Evolutionary conservation across 495 filamentous ascomycete genomes (phyloP).

Genomic region (Xylaria longipes): DNA sequence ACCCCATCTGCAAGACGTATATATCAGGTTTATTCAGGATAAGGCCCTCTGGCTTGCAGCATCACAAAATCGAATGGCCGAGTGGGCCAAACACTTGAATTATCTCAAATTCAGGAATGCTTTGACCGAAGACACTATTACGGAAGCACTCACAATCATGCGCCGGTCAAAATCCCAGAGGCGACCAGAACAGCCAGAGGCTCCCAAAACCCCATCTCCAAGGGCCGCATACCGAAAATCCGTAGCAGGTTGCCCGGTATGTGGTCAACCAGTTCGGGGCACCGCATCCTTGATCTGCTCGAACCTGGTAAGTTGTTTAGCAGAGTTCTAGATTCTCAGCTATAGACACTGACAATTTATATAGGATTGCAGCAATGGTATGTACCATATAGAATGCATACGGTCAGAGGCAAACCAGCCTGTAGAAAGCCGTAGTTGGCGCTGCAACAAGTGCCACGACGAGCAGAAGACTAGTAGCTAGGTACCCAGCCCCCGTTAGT

Average conservation of each 20-base stretch:
- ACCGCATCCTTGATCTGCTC: slow-evolving; percentile 48
- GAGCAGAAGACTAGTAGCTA: slow-evolving; percentile 3
- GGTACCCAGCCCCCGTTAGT: not conserved
- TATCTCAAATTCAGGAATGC: slow-evolving; percentile 51
- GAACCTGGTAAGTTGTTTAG: slow-evolving; percentile 46
- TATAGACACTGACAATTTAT: slow-evolving; percentile 28
- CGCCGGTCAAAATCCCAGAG: slow-evolving; percentile 42
- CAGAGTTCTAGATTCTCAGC: not conserved
- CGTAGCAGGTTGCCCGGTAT: slow-evolving; percentile 46
- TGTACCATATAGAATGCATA: slow-evolving; percentile 42
- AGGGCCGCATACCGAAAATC: slow-evolving; percentile 41
- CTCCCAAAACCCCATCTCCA: slow-evolving; percentile 32
- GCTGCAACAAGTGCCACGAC: slow-evolving; percentile 38
- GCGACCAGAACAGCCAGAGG: slow-evolving; percentile 31
- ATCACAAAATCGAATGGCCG: slow-evolving; percentile 43
- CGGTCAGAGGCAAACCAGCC: slow-evolving; percentile 29
- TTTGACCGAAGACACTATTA: slow-evolving; percentile 43
- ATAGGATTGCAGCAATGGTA: slow-evolving; percentile 45
- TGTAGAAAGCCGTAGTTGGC: slow-evolving; percentile 35
- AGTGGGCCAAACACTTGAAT: slow-evolving; percentile 55
- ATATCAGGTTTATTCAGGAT: slow-evolving; percentile 50
- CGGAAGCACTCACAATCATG: slow-evolving; percentile 45
- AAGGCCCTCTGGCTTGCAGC: slow-evolving; percentile 54
- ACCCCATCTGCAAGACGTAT: slow-evolving; percentile 51
- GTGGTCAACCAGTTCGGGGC: slow-evolving; percentile 48